Base-by-base conservation (phyloP, 139 green algal species). In the Gonium pectorale region DNA sequence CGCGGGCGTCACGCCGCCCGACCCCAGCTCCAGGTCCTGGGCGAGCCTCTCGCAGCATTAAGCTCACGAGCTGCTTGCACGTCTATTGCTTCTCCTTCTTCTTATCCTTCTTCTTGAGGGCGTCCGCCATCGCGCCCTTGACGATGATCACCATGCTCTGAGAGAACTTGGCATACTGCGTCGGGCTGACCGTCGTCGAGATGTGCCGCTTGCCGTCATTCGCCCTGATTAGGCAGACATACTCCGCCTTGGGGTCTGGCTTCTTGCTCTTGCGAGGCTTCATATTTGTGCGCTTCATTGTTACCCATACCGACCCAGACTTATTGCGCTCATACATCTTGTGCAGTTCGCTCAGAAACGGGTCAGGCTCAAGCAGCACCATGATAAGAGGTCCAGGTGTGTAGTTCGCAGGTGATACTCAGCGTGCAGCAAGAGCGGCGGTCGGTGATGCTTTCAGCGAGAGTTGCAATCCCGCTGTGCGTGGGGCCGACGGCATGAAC, bases 181-280 rank as follows among this genome's bases (percentile, higher is more conserved):
- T 88, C 17, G 66, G 43, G 6, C 69, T 67, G 68, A 97, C 79
- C 8, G 87, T 88, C 0, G 93, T 95, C 79, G 86, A 93, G 46
- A 98, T 84, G 83, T 98, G 97, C 56, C 84, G 91, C 70, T 97
- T 97, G 80, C 94, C 94, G 56, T 98, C 94, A 22, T 91, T 94
- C 13, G 92, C 95, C 0, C 95, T 84, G 29, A 98, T 86, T 11
- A 98, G 78, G 67, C 94, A 97, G 27, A 83, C 78, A 85, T 93
- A 95, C 5, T 92, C 88, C 52, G 81, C 82, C 62, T 90, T 79
- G 56, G 51, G 26, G 22, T 90, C 41, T 0, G 71, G 56, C 35
- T 90, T 84, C 41, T 77, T 86, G 29, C 62, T 79, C 29, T 89
- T 91, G 13, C 84, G 78, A 2, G 89, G 81, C 79, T 93, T 91